These are phyloP conservation scores for Cicer pinnatifidum DNA, from an alignment of 306 rosid species.

Conservation along the genomic window DNA sequence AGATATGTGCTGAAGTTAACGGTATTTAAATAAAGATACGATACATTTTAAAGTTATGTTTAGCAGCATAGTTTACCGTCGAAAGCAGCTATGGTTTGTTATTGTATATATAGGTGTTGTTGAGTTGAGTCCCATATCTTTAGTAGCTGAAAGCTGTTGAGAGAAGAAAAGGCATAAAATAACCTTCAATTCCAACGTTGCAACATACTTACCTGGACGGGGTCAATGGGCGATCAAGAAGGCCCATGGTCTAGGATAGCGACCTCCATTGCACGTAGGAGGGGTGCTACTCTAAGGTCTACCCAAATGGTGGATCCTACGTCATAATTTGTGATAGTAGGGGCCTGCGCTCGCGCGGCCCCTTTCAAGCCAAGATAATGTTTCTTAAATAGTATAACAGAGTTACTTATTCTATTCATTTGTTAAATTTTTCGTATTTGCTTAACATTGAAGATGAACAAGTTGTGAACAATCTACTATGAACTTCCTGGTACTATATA, in stretches of 20 bases:
- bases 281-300: constrained; percentile 55
- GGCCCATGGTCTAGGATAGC: constrained; percentile 52
- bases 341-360: constrained; percentile 69
- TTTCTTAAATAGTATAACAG: too few relatives aligned
- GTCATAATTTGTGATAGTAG: constrained; percentile 61
- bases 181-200: not conserved
- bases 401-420: too few relatives aligned
- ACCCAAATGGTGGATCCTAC: constrained; percentile 55
- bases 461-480: too few relatives aligned
- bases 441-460: too few relatives aligned
- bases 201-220: constrained; percentile 57
- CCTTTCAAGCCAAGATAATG: not conserved
- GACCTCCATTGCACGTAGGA: constrained; percentile 59
- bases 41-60: not conserved
- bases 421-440: too few relatives aligned
- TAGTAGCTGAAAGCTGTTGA: not conserved
- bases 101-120: not conserved
- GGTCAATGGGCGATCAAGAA: constrained; percentile 45
- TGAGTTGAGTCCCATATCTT: constrained; percentile 17
- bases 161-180: not conserved
- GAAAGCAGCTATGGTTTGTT: not conserved
- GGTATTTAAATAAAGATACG: not conserved
- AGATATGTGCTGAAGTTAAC: not conserved
- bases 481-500: too few relatives aligned
- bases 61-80: not conserved